Base-by-base conservation (phyloP, 1,139 yeast species). In the Sugiyamaella paludigena region DNA sequence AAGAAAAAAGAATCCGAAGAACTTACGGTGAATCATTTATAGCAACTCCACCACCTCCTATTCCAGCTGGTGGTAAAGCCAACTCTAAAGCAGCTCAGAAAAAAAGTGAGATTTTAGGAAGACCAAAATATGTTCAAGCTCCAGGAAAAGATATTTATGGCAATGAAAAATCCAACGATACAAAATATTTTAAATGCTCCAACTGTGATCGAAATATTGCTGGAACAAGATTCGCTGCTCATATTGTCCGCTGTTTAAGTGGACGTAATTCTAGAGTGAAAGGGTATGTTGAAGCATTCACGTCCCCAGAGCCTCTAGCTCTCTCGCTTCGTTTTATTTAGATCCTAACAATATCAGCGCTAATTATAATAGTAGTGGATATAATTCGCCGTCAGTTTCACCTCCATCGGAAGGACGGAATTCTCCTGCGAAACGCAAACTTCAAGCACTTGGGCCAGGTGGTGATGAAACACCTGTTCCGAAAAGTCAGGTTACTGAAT, bases 191-290 rank as follows among this genome's bases (percentile, higher is more conserved):
- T 62, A 78, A 72, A 51, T 92, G 98, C 68, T 76, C 78, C 12
- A 84, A 85, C 58, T 92, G 98, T 67, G 81, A 80, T 7, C 74
- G 98, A 49, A 87, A 84, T 61, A 84, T 92, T 12, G 92, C 96
- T 0, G 96, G 96, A 0, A 83, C 87, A 34, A 73, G 98, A 52
- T 89, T 87, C 72, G 97, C 98, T 2, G 91, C 87, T 45, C 98
- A 92, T 67, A 76, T 91, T 40, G 94, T 88, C 63, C 80, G 95
- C 59, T 92, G 98, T 62, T 69, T 89, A 34, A 87, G 81, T 30
- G 84, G 87, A 2, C 57, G 72, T 12, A 65, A 60, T 38, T 54
- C 58, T 15, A 52, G 64, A 32, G 51, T 45, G 37, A 56, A 50
- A 56, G 43, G 57, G 50, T 39, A 49, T 36, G 51, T 19, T 5